These are phyloP conservation scores for Annulohypoxylon truncatum DNA, from an alignment of 2,329 filamentous ascomycete genomes.

Conservation along the genomic window DNA sequence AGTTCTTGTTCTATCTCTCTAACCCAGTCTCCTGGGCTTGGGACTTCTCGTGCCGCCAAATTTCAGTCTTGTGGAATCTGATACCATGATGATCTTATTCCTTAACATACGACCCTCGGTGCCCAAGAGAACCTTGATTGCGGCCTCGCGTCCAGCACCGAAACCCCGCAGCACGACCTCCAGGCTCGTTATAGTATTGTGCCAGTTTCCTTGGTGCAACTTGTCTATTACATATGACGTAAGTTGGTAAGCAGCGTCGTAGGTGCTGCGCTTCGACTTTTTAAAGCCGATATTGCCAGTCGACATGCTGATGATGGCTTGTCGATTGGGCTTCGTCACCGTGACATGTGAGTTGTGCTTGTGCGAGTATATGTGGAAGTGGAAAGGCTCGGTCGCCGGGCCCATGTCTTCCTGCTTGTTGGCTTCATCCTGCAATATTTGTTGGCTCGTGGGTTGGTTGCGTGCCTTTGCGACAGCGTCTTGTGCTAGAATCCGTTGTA, in stretches of 20 bases:
- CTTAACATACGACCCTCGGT: slow-evolving; percentile 83
- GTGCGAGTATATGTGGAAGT: slow-evolving; percentile 86
- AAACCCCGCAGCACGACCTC: slow-evolving; percentile 89
- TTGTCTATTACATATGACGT: slow-evolving; percentile 84
- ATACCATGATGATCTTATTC: slow-evolving; percentile 79
- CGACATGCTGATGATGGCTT: slow-evolving; percentile 82
- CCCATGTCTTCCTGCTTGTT: slow-evolving; percentile 51
- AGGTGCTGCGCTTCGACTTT: slow-evolving; percentile 82
- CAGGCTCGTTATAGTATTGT: slow-evolving; percentile 78
- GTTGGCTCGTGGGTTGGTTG: slow-evolving; percentile 38
- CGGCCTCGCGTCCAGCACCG: slow-evolving; percentile 86
- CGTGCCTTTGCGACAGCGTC: slow-evolving; percentile 38
- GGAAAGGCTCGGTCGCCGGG: slow-evolving; percentile 71
- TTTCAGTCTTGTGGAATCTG: slow-evolving; percentile 90
- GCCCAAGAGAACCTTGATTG: slow-evolving; percentile 88
- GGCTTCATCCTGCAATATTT: slow-evolving; percentile 39
- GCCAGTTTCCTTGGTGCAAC: slow-evolving; percentile 83
- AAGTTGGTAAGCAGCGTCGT: slow-evolving; percentile 93
- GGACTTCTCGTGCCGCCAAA: slow-evolving; percentile 93
- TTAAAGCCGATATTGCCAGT: slow-evolving; percentile 92
- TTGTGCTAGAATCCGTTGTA: slow-evolving; percentile 36
- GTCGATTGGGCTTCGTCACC: slow-evolving; percentile 82
- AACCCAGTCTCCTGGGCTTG: slow-evolving; percentile 80
- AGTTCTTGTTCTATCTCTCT: slow-evolving; percentile 16
- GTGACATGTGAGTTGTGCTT: slow-evolving; percentile 98